phyloP scores from a whole-genome alignment of 2,329 filamentous ascomycete genomes.

The Fusarium multiceps region DNA sequence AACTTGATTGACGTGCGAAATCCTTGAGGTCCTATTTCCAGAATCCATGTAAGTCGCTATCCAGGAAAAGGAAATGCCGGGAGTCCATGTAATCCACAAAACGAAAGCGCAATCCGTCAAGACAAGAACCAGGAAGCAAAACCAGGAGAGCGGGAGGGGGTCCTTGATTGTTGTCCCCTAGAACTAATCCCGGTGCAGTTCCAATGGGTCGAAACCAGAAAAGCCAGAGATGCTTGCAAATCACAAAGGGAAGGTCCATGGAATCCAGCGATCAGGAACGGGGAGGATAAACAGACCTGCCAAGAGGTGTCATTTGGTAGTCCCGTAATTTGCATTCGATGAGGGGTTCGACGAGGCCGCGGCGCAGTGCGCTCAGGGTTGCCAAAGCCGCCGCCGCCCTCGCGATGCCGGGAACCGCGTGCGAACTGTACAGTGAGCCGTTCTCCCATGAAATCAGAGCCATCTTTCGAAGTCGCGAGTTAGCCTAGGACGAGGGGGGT shows the following conservation, averaged over 20 bases:
- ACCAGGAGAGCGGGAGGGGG: slow-evolving; percentile 42
- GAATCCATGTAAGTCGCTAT: slow-evolving; percentile 83
- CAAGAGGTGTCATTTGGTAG: slow-evolving; percentile 99
- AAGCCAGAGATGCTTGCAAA: slow-evolving; percentile 49
- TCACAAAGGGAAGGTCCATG: slow-evolving; percentile 51
- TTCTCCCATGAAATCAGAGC: slow-evolving; percentile 97
- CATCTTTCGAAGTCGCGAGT: slow-evolving; percentile 69
- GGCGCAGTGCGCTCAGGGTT: slow-evolving; percentile 68
- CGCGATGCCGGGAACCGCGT: slow-evolving; percentile 77
- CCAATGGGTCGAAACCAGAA: slow-evolving; percentile 45
- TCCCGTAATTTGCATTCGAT: slow-evolving; percentile 97
- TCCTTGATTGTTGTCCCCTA: slow-evolving; percentile 46
- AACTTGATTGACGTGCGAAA: slow-evolving; percentile 94
- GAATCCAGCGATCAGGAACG: slow-evolving; percentile 64
- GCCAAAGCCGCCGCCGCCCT: slow-evolving; percentile 59
- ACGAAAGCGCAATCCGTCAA: slow-evolving; percentile 54
- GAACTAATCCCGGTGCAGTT: slow-evolving; percentile 45
- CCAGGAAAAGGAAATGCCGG: slow-evolving; percentile 57
- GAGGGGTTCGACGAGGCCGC: slow-evolving; percentile 91
- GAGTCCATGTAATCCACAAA: slow-evolving; percentile 52
- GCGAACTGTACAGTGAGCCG: slow-evolving; percentile 98
- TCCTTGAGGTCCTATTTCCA: slow-evolving; percentile 98
- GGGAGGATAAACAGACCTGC: slow-evolving; percentile 91
- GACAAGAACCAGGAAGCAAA: slow-evolving; percentile 49
- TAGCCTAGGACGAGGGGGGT: slow-evolving; percentile 36